phyloP scores from a whole-genome alignment of 257 asterid species.

The Solanum gandarillasii region DNA sequence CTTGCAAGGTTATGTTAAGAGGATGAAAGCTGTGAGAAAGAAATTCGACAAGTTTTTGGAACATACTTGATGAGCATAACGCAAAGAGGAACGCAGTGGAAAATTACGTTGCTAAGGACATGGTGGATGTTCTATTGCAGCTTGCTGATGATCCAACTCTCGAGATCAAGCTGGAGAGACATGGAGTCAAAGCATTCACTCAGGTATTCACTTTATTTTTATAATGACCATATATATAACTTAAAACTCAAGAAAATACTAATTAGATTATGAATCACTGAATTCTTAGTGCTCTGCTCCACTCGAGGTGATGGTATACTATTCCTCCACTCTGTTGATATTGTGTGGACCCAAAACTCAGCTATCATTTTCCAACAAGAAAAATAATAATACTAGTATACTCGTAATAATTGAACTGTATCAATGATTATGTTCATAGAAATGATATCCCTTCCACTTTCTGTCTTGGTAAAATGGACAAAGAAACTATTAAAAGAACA shows the following conservation, averaged over 20 bases:
- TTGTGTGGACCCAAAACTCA: background rate
- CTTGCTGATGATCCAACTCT: slow-evolving; percentile 31
- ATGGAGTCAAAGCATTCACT: slow-evolving; percentile 37
- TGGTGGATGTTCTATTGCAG: slow-evolving; percentile 37
- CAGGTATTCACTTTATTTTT: slow-evolving; percentile 10
- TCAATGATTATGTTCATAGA: background rate
- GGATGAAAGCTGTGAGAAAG: slow-evolving; percentile 30
- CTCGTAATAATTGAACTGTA: background rate
- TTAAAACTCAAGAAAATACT: background rate
- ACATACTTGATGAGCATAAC: slow-evolving; percentile 23
- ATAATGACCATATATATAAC: background rate
- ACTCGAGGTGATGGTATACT: background rate
- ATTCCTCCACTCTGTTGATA: background rate
- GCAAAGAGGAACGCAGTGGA: background rate
- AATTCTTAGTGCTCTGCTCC: background rate
- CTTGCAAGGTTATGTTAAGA: slow-evolving; percentile 28
- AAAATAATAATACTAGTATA: background rate
- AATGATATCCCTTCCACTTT: background rate
- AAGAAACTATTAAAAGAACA: background rate
- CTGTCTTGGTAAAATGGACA: background rate
- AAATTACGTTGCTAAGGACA: slow-evolving; percentile 10
- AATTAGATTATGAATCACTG: background rate
- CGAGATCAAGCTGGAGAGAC: slow-evolving; percentile 34
- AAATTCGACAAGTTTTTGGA: slow-evolving; percentile 35
- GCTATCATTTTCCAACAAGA: background rate